Percentiles rank a stretch among this genome's conserved stretches.
These are phyloP conservation scores for Penicillium alfredii DNA, from an alignment of 495 filamentous ascomycete genomes.

Conservation along the genomic window DNA sequence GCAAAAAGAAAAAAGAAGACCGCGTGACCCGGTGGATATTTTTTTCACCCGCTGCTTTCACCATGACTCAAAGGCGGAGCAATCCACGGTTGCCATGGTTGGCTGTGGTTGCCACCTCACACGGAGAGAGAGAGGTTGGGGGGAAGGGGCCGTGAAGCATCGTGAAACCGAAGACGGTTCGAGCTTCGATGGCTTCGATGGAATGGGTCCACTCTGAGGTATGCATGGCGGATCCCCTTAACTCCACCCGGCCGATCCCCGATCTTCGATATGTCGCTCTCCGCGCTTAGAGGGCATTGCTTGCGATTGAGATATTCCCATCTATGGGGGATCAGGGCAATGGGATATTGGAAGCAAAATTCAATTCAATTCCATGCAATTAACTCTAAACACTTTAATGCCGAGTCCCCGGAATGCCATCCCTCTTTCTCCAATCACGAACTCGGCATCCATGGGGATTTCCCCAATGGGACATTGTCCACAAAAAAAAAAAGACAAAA, in stretches of 20 bases:
- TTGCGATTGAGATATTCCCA: too few species aligned
- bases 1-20: constrained; percentile 16
- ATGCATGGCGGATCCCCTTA: too few species aligned
- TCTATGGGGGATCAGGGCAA: too few species aligned
- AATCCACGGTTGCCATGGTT: constrained; percentile 20
- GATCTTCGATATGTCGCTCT: too few species aligned
- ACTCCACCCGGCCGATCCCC: too few species aligned
- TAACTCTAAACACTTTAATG: too few species aligned
- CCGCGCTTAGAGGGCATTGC: too few species aligned
- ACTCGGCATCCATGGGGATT: constrained; percentile 23
- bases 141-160: too few species aligned
- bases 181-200: neutral
- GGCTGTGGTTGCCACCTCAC: constrained; percentile 16
- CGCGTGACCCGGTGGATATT: constrained; percentile 29
- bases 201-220: constrained; percentile 3
- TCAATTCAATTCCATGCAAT: too few species aligned
- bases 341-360: constrained; percentile 5
- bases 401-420: neutral
- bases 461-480: too few species aligned
- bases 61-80: constrained; percentile 25
- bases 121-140: neutral
- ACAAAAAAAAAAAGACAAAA: too few species aligned
- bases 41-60: constrained; percentile 19
- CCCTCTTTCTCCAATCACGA: constrained; percentile 13
- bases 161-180: neutral